Evolutionary conservation across 345 rosid species (phyloP), one percentile per base, ranked within the genome.

Genomic region (Eucalyptus leucophloia): DNA sequence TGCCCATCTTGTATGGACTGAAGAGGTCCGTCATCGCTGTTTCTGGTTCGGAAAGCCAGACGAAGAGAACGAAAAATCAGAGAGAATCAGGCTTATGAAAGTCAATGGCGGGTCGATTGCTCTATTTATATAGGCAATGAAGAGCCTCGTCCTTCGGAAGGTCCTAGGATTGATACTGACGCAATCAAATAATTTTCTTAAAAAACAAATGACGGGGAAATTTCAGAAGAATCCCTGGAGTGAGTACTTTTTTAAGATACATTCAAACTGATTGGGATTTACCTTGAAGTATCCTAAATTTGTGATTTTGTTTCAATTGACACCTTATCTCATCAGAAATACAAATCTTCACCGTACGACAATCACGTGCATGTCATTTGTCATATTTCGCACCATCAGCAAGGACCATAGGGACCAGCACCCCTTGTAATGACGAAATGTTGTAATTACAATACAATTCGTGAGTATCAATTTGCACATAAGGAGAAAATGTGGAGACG

Each of bases 121-220:
- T 19, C 81, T 16, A 17, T 17, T 32, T 5, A 16, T 32, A 3
- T 32, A 67, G 23, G 80, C 42, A 4, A 9, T 18, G 80, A 67
- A 67, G 77, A n/a, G 18, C 77, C 40, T 67, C 40, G 11, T 30
- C 40, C 40, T 65, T 65, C 6, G 80, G 21, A 32, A 67, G 80
- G 0, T 67, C 34, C 23, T 2, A 32, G 19, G 0, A 32, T 17
- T 32, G 80, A 67, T 32, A 8, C 37, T 0, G 23, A 69, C 23
- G 0, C 44, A 17, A 32, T 69, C 42, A 69, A 34, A 34, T 34
- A 69, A 69, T 7, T 69, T 18, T 69, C 7, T 34, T 69, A 34
- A 32, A 5, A 69, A 18, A 9, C 4, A 69, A 9, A 69, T 34
- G 81, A 34, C 2, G 13, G 24, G 42, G 81, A 69, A 5, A 18